Evolutionary conservation across 2,329 filamentous ascomycete species (phyloP).

Genomic region (Curvularia lunata): DNA sequence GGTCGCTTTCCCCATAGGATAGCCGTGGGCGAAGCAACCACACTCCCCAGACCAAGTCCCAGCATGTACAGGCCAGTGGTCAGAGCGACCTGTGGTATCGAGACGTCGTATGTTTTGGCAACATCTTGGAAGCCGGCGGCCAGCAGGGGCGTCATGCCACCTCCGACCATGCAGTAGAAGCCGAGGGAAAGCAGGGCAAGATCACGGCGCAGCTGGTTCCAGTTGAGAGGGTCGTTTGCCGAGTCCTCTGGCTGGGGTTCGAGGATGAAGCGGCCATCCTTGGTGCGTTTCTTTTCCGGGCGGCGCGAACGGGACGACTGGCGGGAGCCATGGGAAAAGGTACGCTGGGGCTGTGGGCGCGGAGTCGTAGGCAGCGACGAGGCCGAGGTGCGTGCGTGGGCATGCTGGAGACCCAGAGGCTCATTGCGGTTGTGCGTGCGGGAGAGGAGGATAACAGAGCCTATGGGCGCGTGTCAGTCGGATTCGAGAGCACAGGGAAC

Average conservation of each 20-base stretch:
- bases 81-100: slow-evolving; percentile 75
- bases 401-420: slow-evolving; percentile 65
- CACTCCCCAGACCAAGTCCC: slow-evolving; percentile 83
- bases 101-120: slow-evolving; percentile 68
- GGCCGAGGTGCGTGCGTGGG: slow-evolving; percentile 65
- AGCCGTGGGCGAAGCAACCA: slow-evolving; percentile 86
- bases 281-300: slow-evolving; percentile 72
- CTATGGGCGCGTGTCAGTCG: slow-evolving; percentile 42
- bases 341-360: slow-evolving; percentile 25
- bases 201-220: slow-evolving; percentile 83
- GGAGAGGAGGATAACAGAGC: slow-evolving; percentile 67
- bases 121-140: slow-evolving; percentile 90
- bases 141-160: slow-evolving; percentile 88
- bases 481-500: background rate
- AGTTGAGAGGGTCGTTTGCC: slow-evolving; percentile 89
- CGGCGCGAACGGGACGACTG: slow-evolving; percentile 29
- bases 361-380: slow-evolving; percentile 57
- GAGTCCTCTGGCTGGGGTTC: slow-evolving; percentile 93
- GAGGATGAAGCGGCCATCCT: slow-evolving; percentile 82
- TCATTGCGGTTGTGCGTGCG: slow-evolving; percentile 64
- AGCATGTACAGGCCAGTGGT: slow-evolving; percentile 95
- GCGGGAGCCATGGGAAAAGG: slow-evolving; percentile 29
- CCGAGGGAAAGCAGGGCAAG: slow-evolving; percentile 80
- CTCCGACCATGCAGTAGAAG: slow-evolving; percentile 91
- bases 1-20: slow-evolving; percentile 91